phyloP scores from a whole-genome alignment of 306 rosid species.

The Vigna nakashimae region DNA sequence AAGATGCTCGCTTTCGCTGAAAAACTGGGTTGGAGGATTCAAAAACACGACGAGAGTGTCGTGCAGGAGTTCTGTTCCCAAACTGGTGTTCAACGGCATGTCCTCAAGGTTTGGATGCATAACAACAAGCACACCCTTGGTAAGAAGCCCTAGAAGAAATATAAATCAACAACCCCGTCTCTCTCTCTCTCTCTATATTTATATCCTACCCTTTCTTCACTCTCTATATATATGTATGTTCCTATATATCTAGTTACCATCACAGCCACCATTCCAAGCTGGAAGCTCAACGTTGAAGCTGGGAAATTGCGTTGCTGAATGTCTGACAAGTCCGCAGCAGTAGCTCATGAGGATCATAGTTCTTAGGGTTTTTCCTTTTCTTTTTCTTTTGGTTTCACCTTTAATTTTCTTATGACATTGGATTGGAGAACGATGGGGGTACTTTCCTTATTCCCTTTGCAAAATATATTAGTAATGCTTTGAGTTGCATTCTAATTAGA shows the following conservation, averaged over 20 bases:
- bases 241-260: background rate
- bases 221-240: background rate
- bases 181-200: background rate
- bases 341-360: background rate
- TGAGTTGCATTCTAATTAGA: background rate
- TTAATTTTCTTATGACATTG: background rate
- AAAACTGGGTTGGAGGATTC: slow-evolving; percentile 76
- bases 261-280: slow-evolving; percentile 1
- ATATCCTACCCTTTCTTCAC: background rate
- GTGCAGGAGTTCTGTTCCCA: slow-evolving; percentile 74
- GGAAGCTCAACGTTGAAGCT: background rate
- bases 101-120: slow-evolving; percentile 94
- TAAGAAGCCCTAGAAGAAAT: slow-evolving; percentile 70
- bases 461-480: background rate
- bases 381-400: background rate
- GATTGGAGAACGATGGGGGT: background rate
- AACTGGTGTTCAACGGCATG: slow-evolving; percentile 75
- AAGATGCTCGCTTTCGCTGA: slow-evolving; percentile 76
- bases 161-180: background rate
- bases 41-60: slow-evolving; percentile 68
- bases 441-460: background rate
- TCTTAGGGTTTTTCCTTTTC: background rate
- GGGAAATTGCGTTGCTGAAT: background rate
- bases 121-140: slow-evolving; percentile 93
- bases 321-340: background rate